Evolutionary conservation across 2,329 filamentous ascomycete genomes (phyloP), one percentile per base, ranked within the genome.

Genomic region (Zalaria obscura): DNA sequence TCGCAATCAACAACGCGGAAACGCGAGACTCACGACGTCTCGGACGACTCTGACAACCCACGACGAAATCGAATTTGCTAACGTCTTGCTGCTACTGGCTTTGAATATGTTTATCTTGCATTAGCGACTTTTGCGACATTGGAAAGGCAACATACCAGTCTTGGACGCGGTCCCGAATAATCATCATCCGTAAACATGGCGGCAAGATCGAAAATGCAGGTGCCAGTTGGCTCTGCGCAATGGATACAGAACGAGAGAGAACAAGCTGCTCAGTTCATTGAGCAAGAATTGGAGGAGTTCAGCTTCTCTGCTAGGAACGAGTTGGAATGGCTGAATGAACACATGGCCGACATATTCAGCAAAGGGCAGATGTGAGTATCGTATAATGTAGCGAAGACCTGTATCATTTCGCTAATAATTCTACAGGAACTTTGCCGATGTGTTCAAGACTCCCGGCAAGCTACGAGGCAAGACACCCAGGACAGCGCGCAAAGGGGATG

Each of bases 241-340:
- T 98, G 91, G 91, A 77, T 95, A 49, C 68, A 78, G 28, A 79
- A 85, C 50, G 91, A 98, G 68, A 76, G 88, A 52, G 73, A 80
- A 35, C 83, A 88, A 54, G 80, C 85, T 9, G 67, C 78, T 41
- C 75, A 83, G 49, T 78, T 95, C 48, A 74, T 83, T 10, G 72
- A 81, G 37, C 75, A 86, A 42, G 91, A 96, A 61, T 75, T 84
- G 41, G 89, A 96, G 51, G 93, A 98, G 64, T 93, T 96, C 56
- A 77, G 83, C 35, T 96, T 84, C 64, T 86, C 87, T 27, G 88
- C 85, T 47, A 78, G 84, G 44, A 93, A 96, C 63, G 91, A 98
- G 61, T 69, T 96, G 55, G 88, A 96, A 59, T 98, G 91, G 91
- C 70, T 98, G 53, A 96, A 98, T 56, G 91, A 96, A 65, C 91